Conservation (phyloP, 805 yeast species). For the Wickerhamiella parazyma region DNA sequence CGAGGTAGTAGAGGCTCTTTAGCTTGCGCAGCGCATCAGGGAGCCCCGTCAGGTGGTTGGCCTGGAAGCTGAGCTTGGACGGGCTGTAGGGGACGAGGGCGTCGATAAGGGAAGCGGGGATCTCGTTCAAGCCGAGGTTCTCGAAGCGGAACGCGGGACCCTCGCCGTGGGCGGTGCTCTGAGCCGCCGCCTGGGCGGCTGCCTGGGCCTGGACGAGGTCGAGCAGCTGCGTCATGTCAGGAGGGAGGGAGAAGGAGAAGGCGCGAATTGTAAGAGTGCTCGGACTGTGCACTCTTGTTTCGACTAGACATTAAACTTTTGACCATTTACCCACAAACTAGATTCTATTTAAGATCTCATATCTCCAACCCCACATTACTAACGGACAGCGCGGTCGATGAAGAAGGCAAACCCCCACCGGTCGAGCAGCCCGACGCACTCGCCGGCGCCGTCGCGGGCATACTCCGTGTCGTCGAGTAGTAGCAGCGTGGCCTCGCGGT, state of each 20-base stretch:
- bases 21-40: constrained; percentile 27
- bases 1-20: constrained; percentile 41
- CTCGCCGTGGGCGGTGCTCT: neutral
- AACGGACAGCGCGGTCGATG: neutral
- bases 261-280: too few relatives aligned
- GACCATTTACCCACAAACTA: too few relatives aligned
- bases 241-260: too few relatives aligned
- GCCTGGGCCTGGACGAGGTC: constrained; percentile 8
- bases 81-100: constrained; percentile 5
- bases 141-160: constrained; percentile 11
- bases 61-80: constrained; percentile 38
- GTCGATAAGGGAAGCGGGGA: constrained; percentile 8
- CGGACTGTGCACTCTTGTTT: too few relatives aligned
- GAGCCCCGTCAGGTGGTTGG: constrained; percentile 35
- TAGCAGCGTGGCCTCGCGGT: neutral
- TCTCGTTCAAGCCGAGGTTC: constrained; percentile 4
- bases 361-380: too few relatives aligned
- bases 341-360: too few relatives aligned
- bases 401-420: neutral
- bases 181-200: neutral
- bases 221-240: constrained; percentile 5
- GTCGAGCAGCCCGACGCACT: neutral
- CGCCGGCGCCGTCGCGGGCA: constrained; percentile 5
- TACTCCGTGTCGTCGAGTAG: neutral
- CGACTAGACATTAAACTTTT: too few relatives aligned